These are phyloP conservation scores for Diplodia mutila DNA, from an alignment of 2,329 filamentous ascomycete genomes.

Conservation along the genomic window DNA sequence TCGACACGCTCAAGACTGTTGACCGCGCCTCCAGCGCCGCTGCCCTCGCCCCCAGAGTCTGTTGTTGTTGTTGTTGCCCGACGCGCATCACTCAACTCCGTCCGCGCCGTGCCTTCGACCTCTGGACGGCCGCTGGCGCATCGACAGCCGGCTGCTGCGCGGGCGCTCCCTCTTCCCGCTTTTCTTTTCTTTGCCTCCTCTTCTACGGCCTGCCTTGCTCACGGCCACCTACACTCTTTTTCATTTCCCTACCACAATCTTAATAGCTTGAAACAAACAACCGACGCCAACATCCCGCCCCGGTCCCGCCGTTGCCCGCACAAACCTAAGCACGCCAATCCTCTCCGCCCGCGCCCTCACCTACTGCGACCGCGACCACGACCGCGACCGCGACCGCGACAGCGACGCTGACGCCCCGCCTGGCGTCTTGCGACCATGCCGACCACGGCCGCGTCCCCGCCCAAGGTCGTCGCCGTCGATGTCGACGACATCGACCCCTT, in stretches of 20 bases:
- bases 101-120: background rate
- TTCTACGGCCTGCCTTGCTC: constrained; percentile 13
- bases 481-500: constrained; percentile 52
- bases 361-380: background rate
- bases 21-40: constrained; percentile 22
- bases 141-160: constrained; percentile 11
- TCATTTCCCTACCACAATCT: constrained; percentile 18
- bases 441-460: constrained; percentile 46
- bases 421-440: constrained; percentile 40
- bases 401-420: constrained; percentile 9
- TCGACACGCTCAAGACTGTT: constrained; percentile 18
- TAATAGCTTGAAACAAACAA: constrained; percentile 27
- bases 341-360: constrained; percentile 2
- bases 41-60: background rate
- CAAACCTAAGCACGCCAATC: constrained; percentile 8
- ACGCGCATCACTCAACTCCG: background rate
- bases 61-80: constrained; percentile 14
- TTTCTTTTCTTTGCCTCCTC: constrained; percentile 6
- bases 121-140: background rate
- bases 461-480: constrained; percentile 47
- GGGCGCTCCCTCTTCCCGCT: constrained; percentile 1
- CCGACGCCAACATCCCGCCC: constrained; percentile 12
- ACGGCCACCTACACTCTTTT: constrained; percentile 24
- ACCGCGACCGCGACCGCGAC: background rate
- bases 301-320: background rate